These are phyloP conservation scores for Penicillium brasilianum DNA, from an alignment of 2,329 filamentous ascomycete genomes.

Conservation along the genomic window DNA sequence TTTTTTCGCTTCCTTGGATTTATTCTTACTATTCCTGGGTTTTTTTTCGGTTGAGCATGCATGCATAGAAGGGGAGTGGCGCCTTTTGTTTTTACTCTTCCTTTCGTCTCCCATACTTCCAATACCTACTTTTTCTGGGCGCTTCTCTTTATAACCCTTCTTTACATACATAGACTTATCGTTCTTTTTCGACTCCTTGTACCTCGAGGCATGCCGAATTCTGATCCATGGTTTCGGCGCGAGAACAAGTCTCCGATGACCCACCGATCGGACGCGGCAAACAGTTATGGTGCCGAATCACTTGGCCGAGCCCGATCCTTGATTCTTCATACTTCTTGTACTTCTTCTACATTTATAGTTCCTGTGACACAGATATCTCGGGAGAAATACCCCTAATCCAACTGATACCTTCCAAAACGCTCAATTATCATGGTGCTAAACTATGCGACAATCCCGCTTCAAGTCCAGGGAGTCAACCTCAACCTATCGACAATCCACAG, in stretches of 20 bases:
- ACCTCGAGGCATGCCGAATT: not conserved
- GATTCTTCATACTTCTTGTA: not conserved
- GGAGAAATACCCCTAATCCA: not conserved
- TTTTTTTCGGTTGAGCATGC: conserved; percentile 20
- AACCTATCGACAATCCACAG: conserved; percentile 29
- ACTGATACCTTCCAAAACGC: not conserved
- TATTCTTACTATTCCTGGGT: not conserved
- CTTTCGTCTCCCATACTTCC: conserved; percentile 1
- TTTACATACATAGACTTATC: not conserved
- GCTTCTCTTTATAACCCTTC: not conserved
- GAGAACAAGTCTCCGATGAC: not conserved
- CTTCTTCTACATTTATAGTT: not conserved
- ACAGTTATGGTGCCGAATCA: not conserved
- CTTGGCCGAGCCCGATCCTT: not conserved
- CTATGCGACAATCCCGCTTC: conserved; percentile 19
- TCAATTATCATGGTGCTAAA: conserved; percentile 17
- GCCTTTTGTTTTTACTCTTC: conserved; percentile 10
- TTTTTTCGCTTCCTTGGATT: not conserved
- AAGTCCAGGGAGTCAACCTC: conserved; percentile 28
- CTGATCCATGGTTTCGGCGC: not conserved
- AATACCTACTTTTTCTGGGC: not conserved
- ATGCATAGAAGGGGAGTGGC: conserved; percentile 27
- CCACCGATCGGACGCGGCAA: not conserved
- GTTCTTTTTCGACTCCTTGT: not conserved
- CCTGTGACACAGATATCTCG: not conserved